Base-by-base conservation (phyloP, 768 basidiomycete genomes). In the Favolaschia claudopus region DNA sequence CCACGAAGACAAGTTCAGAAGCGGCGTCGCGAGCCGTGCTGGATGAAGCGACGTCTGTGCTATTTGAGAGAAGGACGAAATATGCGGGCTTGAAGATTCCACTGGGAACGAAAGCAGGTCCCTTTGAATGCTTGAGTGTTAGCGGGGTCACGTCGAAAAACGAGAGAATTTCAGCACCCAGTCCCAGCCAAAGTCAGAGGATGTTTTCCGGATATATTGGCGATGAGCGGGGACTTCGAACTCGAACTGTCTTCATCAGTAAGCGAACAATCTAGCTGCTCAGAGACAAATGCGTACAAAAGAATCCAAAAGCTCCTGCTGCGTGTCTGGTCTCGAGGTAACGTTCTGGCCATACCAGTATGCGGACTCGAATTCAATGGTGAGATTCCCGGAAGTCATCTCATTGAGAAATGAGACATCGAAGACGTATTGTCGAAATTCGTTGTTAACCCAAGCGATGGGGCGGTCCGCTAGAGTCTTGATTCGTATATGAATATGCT, bases 111-210 rank as follows among this genome's bases (percentile, higher is more conserved):
- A 86, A 86, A 0, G 84, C 85, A 34, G 84, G 85, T 15, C 81
- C 83, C 84, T 84, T 29, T 17, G 34, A 36, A 42, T 17, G 34
- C 24, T 31, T 10, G 27, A 51, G 52, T 32, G 40, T 38, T 8
- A n/a, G 1, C 15, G 6, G 44, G 53, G 27, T 19, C 25, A 5
- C 32, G 7, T 20, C 22, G 22, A 20, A 4, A n/a, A n/a, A n/a
- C n/a, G n/a, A 13, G 24, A 25, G 28, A 14, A 44, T 1, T n/a
- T 14, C 52, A 69, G 25, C 55, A 85, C 82, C 85, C 84, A 86
- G 69, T 87, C 85, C 84, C 85, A 87, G 1, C 86, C 85, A 58
- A 85, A 87, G 64, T 87, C 85, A 4, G 78, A 79, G 31, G 79
- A 72, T 3, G 77, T 74, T 66, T 87, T 85, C 1, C 85, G 78